Evolutionary conservation across 768 basidiomycete genomes (phyloP), one percentile per base, ranked within the genome.

Genomic region (Tulasnella sp.): DNA sequence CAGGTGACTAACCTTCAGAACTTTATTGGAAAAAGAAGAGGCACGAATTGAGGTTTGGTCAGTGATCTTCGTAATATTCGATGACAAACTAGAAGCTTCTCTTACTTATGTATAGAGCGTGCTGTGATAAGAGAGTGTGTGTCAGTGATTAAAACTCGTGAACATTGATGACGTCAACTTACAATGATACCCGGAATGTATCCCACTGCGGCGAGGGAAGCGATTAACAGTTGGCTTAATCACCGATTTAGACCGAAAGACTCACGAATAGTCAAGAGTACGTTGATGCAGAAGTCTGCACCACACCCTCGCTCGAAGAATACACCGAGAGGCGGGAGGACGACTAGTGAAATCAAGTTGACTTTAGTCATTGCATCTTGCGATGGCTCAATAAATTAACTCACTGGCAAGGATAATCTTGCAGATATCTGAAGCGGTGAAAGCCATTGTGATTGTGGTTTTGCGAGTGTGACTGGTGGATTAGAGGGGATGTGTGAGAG

Each of bases 281-380:
- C 79, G 69, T 90, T 89, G 68, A 90, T 86, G 48, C 70, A 51
- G 64, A 92, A 65, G 63, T 91, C 87, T 19, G 74, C 77, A 31
- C 70, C 68, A 62, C 87, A 91, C 22, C 90, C 90, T 47, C 85
- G 74, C 69, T 92, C 88, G 22, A 92, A 67, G 69, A 90, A 89
- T 22, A 93, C 90, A 50, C 81, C 88, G 2, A 93, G 62, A 53
- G 90, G 90, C 8, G 88, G 86, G 12, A 88, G 59, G 62, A 87
- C 58, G 66, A 88, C 71, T 53, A 84, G 84, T 48, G 78, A 59
- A 54, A 79, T 59, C 65, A 76, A 28, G 24, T 47, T 24, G 16
- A 16, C 45, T 34, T 22, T 19, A 32, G 37, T 16, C 25, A 31
- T 31, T 24, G 32, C 3, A 12, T 5, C 2, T 47, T 34, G 34